Evolutionary conservation across 164 flowering plant genomes (phyloP).

Genomic region (Vitis rotundifolia): DNA sequence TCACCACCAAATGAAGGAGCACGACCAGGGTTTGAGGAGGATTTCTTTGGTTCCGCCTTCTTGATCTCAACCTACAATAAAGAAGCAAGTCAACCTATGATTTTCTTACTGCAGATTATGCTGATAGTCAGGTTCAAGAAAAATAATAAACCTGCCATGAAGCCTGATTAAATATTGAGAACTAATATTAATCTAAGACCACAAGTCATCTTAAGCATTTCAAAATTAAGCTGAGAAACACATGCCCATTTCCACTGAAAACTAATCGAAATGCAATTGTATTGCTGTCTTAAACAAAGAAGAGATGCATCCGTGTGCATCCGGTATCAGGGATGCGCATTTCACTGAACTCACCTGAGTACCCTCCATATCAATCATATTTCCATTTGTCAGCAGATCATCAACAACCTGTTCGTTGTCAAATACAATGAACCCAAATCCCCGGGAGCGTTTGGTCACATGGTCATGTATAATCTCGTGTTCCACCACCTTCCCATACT

Average conservation of each 20-base stretch:
- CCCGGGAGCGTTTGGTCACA: slow-evolving; percentile 80
- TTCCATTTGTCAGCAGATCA: slow-evolving; percentile 67
- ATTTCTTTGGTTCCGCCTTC: slow-evolving; percentile 99
- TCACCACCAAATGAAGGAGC: slow-evolving; percentile 69
- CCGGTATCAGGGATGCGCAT: too few species aligned
- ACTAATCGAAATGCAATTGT: neutral
- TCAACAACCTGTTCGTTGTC: slow-evolving; percentile 86
- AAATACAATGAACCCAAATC: slow-evolving; percentile 89
- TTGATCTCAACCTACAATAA: slow-evolving; percentile 99
- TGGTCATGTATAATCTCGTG: slow-evolving; percentile 90
- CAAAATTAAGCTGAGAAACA: too few species aligned
- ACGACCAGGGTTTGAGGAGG: slow-evolving; percentile 79
- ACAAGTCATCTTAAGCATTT: too few species aligned
- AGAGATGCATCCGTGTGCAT: too few species aligned
- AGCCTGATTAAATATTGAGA: too few species aligned
- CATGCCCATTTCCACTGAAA: slow-evolving; percentile 5
- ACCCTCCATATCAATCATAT: slow-evolving; percentile 89
- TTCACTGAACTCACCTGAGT: slow-evolving; percentile 65
- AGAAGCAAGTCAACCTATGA: slow-evolving; percentile 82
- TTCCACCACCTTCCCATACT: slow-evolving; percentile 80
- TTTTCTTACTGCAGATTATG: slow-evolving; percentile 27
- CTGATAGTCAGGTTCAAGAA: slow-evolving; percentile 12
- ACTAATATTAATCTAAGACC: too few species aligned
- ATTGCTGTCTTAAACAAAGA: too few species aligned
- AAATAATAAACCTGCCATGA: slow-evolving; percentile 13